A percentile compares a stretch with the other conserved stretches of the same genome.
These are phyloP conservation scores for Ustilago esculenta DNA, from an alignment of 1,284 basidiomycete species.

Conservation along the genomic window DNA sequence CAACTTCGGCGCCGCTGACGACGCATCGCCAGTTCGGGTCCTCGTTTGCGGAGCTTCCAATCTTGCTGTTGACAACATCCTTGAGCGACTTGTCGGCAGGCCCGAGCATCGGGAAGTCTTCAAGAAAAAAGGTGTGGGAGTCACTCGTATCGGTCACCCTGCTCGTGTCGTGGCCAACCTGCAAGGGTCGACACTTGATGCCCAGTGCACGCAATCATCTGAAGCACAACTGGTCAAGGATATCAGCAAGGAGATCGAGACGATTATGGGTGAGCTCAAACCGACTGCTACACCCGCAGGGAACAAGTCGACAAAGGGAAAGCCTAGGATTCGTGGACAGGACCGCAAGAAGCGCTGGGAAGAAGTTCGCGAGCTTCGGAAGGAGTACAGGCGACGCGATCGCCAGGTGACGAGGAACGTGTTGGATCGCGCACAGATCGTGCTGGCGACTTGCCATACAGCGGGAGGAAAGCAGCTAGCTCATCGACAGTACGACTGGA, in stretches of 20 bases:
- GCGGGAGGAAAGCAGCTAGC: constrained; percentile 51
- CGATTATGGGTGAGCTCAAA: constrained; percentile 36
- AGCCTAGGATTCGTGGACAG: constrained; percentile 74
- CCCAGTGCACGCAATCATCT: constrained; percentile 73
- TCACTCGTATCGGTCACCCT: constrained; percentile 72
- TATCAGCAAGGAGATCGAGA: constrained; percentile 52
- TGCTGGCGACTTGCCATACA: constrained; percentile 91
- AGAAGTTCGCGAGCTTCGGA: constrained; percentile 85
- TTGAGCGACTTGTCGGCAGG: constrained; percentile 56
- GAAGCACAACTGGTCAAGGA: constrained; percentile 60
- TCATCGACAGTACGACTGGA: constrained; percentile 77
- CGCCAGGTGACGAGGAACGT: constrained; percentile 82
- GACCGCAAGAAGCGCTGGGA: constrained; percentile 90
- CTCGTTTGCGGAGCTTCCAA: constrained; percentile 92
- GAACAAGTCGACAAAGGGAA: constrained; percentile 56
- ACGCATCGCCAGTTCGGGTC: constrained; percentile 70
- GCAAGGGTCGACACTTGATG: constrained; percentile 84
- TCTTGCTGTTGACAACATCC: constrained; percentile 76
- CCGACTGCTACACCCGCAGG: constrained; percentile 41
- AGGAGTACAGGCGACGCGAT: constrained; percentile 92
- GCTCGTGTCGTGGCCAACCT: constrained; percentile 86
- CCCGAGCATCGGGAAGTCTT: constrained; percentile 47
- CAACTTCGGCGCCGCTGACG: constrained; percentile 28
- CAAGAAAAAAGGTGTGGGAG: constrained; percentile 34
- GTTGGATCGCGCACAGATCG: constrained; percentile 80